A percentile compares a stretch with the other conserved stretches of the same genome.
These are phyloP conservation scores for Kuraishia ogatae DNA, from an alignment of 805 yeast species.

Conservation along the genomic window DNA sequence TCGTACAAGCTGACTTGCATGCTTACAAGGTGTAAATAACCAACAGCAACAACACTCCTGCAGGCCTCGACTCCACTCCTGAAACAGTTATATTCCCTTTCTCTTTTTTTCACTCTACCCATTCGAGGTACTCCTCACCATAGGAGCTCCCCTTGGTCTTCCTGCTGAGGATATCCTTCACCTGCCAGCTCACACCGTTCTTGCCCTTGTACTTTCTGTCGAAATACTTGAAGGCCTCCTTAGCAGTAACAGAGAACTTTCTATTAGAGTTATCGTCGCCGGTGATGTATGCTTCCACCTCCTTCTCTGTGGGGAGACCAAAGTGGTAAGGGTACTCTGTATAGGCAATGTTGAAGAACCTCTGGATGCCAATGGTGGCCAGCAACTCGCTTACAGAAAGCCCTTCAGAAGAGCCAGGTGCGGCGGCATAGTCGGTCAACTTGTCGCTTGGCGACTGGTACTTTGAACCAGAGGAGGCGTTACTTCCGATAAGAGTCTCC, in stretches of 20 bases:
- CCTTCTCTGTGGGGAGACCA: constrained; percentile 73
- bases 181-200: constrained; percentile 55
- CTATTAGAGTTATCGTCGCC: constrained; percentile 63
- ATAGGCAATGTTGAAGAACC: constrained; percentile 24
- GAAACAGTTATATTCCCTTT: no score
- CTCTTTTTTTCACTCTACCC: constrained; percentile 20
- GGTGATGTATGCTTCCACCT: constrained; percentile 55
- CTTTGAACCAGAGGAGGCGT: constrained; percentile 42
- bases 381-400: constrained; percentile 12
- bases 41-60: no score
- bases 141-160: constrained; percentile 38
- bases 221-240: constrained; percentile 63
- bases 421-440: constrained; percentile 8
- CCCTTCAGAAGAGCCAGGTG: constrained; percentile 21
- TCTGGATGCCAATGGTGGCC: not conserved
- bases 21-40: no score
- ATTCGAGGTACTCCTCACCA: constrained; percentile 35
- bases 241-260: constrained; percentile 58
- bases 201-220: constrained; percentile 36
- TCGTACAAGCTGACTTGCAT: no score
- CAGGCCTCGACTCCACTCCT: no score
- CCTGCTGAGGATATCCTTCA: constrained; percentile 49
- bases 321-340: constrained; percentile 49
- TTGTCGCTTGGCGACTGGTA: constrained; percentile 29
- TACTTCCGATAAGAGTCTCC: constrained; percentile 32